These are phyloP conservation scores for Boletus speciosus DNA, from an alignment of 768 basidiomycete genomes.

Conservation along the genomic window DNA sequence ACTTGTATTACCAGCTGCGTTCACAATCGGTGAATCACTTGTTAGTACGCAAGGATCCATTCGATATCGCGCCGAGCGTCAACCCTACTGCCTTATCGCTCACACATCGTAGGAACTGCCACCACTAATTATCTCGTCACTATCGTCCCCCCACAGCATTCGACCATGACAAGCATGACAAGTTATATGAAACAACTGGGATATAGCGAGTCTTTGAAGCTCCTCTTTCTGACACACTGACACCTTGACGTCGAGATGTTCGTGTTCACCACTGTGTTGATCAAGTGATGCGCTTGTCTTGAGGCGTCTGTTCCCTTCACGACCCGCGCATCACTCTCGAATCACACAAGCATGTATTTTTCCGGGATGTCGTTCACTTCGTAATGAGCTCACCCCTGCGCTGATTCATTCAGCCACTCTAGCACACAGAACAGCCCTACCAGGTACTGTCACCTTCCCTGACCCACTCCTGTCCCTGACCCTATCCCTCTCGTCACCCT, in stretches of 20 bases:
- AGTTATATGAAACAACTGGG: too few species aligned
- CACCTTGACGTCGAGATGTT: too few species aligned
- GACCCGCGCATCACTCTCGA: too few species aligned
- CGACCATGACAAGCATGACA: too few species aligned
- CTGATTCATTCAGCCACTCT: not conserved
- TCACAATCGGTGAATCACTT: not conserved
- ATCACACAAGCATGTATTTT: not conserved
- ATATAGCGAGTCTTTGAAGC: too few species aligned
- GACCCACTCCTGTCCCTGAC: not conserved
- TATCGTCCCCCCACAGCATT: not conserved
- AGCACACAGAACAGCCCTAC: not conserved
- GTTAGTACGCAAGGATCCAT: not conserved
- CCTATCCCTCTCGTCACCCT: constrained; percentile 6
- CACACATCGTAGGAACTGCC: not conserved
- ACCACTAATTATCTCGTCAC: not conserved
- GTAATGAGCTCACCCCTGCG: not conserved
- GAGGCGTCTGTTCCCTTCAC: too few species aligned
- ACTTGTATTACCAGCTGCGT: not conserved
- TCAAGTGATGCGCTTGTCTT: too few species aligned
- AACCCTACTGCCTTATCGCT: too few species aligned
- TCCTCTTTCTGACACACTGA: too few species aligned
- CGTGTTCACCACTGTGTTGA: too few species aligned
- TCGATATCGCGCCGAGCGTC: not conserved
- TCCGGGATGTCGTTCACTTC: not conserved
- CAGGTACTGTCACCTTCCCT: not conserved